Percentiles rank a stretch among this genome's conserved stretches.
phyloP scores from a whole-genome alignment of 2,329 filamentous ascomycete species.

The Cadophora gregata region DNA sequence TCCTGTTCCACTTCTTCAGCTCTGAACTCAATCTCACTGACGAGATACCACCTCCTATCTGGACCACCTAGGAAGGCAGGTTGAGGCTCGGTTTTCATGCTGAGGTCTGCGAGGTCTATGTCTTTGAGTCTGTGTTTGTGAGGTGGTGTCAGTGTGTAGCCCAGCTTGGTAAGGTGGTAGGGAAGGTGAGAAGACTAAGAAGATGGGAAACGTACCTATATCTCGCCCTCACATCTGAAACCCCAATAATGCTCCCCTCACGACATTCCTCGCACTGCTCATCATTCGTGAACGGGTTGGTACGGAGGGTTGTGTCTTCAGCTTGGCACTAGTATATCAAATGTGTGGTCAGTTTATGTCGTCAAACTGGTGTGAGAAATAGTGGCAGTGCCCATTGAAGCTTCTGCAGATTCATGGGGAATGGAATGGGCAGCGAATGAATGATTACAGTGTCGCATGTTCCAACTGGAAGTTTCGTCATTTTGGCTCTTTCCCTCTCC shows the following conservation, averaged over 20 bases:
- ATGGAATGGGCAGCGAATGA: too few relatives aligned
- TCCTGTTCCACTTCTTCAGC: constrained; percentile 15
- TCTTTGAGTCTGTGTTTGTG: constrained; percentile 23
- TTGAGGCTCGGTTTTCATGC: constrained; percentile 20
- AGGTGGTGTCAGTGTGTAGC: neutral
- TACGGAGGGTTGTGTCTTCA: constrained; percentile 21
- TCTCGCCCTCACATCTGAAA: constrained; percentile 15
- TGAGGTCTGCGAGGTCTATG: constrained; percentile 18
- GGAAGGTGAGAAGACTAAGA: neutral
- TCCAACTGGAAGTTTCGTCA: constrained; percentile 18
- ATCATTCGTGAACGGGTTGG: constrained; percentile 25
- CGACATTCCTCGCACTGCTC: constrained; percentile 28
- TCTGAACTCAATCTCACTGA: constrained; percentile 20
- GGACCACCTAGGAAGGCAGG: constrained; percentile 23
- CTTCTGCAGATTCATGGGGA: neutral
- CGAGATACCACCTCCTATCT: constrained; percentile 26
- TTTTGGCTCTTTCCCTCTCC: neutral
- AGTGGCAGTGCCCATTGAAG: neutral
- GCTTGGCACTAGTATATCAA: neutral
- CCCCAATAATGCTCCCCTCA: constrained; percentile 19
- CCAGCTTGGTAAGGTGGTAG: neutral
- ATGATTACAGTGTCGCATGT: constrained; percentile 17
- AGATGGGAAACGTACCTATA: neutral
- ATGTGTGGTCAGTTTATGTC: neutral
- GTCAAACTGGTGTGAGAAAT: neutral